phyloP scores from a whole-genome alignment of 2,329 filamentous ascomycete genomes.

The Verticillium isaacii region DNA sequence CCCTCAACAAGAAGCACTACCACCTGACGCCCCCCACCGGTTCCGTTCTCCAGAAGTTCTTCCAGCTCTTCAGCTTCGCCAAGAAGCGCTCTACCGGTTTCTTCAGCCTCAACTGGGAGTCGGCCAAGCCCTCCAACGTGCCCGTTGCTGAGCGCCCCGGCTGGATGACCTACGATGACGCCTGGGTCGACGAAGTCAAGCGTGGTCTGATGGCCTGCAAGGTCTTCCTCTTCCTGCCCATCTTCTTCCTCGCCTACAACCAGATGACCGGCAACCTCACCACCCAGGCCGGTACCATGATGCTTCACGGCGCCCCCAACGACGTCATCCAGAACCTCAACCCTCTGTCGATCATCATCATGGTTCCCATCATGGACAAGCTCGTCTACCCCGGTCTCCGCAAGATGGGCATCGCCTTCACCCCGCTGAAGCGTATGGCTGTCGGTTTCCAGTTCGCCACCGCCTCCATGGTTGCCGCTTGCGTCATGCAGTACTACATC shows the following conservation, averaged over 20 bases:
- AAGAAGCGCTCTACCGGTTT: slow-evolving; percentile 59
- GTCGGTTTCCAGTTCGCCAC: slow-evolving; percentile 63
- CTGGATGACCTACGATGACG: slow-evolving; percentile 82
- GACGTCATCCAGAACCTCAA: slow-evolving; percentile 74
- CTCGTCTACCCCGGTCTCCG: slow-evolving; percentile 66
- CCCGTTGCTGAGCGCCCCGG: slow-evolving; percentile 48
- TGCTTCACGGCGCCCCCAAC: slow-evolving; percentile 68
- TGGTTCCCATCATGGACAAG: slow-evolving; percentile 67
- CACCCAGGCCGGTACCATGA: slow-evolving; percentile 62
- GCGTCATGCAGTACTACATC: slow-evolving; percentile 56
- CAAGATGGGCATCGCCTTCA: slow-evolving; percentile 60
- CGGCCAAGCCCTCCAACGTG: slow-evolving; percentile 62
- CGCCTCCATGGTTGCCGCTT: slow-evolving; percentile 54
- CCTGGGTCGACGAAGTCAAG: slow-evolving; percentile 74
- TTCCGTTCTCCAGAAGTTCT: slow-evolving; percentile 65
- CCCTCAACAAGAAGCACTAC: slow-evolving; percentile 58
- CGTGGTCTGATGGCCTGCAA: slow-evolving; percentile 66
- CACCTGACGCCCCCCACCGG: slow-evolving; percentile 61
- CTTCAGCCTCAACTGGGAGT: slow-evolving; percentile 64
- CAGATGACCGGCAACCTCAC: slow-evolving; percentile 58
- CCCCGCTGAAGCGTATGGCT: slow-evolving; percentile 71
- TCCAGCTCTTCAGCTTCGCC: slow-evolving; percentile 55
- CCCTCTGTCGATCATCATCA: slow-evolving; percentile 69
- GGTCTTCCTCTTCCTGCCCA: slow-evolving; percentile 67
- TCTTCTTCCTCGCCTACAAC: slow-evolving; percentile 56